Conservation (phyloP, 1,284 basidiomycete species). For the Ceratobasidium sp. region DNA sequence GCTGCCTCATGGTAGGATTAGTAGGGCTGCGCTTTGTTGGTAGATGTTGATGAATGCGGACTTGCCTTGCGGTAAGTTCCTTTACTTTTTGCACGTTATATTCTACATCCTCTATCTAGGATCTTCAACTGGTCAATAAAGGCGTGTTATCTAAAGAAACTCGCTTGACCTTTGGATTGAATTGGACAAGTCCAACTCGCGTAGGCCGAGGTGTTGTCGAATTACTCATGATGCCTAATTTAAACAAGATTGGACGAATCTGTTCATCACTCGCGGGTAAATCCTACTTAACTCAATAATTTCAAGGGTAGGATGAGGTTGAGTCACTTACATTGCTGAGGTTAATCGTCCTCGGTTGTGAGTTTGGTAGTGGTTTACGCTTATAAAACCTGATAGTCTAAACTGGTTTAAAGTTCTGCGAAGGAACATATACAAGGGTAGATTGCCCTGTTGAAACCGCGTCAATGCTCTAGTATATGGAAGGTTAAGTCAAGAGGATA, state of each 20-base stretch:
- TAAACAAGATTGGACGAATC: neutral
- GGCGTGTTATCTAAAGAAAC: slow-evolving; percentile 44
- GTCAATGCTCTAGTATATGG: no score
- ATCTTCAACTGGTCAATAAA: slow-evolving; percentile 29
- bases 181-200: slow-evolving; percentile 72
- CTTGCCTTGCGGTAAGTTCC: slow-evolving; percentile 74
- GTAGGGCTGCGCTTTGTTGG: neutral
- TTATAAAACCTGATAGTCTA: no score
- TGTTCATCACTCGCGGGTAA: neutral
- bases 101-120: slow-evolving; percentile 77
- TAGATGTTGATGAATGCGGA: neutral
- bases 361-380: no score
- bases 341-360: neutral
- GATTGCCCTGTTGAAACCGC: no score
- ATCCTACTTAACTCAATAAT: neutral
- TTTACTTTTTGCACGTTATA: slow-evolving; percentile 76
- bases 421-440: no score
- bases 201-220: neutral
- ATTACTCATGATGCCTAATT: slow-evolving; percentile 19
- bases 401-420: no score
- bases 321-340: neutral
- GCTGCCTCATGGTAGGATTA: slow-evolving; percentile 58
- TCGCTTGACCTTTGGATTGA: slow-evolving; percentile 66
- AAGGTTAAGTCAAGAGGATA: no score
- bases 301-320: neutral